Evolutionary conservation across 345 rosid species (phyloP).

Genomic region (Noccaea bulbosa): DNA sequence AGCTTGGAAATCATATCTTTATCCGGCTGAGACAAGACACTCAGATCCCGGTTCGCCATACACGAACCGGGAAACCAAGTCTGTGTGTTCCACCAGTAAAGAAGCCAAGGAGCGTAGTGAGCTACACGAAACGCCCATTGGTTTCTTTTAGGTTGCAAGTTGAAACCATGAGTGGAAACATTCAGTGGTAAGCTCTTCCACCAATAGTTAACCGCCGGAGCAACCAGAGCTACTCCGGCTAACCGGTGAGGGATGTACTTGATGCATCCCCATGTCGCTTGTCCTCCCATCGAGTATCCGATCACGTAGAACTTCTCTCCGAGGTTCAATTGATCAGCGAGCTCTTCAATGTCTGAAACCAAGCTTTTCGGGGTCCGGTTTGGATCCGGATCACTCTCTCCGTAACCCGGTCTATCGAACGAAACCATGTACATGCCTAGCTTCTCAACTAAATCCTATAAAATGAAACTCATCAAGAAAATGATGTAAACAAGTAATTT

Average conservation of each 20-base stretch:
- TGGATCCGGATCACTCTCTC: slow-evolving; percentile 69
- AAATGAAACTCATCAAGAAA: slow-evolving; percentile 6
- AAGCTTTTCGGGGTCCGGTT: slow-evolving; percentile 49
- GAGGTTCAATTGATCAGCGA: slow-evolving; percentile 59
- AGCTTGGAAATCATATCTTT: slow-evolving; percentile 36
- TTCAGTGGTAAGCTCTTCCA: slow-evolving; percentile 58
- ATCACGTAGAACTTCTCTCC: slow-evolving; percentile 54
- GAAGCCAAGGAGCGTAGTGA: slow-evolving; percentile 62
- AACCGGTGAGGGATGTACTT: slow-evolving; percentile 69
- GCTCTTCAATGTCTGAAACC: slow-evolving; percentile 62
- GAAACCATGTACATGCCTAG: slow-evolving; percentile 53
- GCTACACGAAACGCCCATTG: slow-evolving; percentile 60
- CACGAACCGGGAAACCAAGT: slow-evolving; percentile 52
- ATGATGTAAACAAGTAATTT: background rate
- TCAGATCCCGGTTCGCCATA: slow-evolving; percentile 25
- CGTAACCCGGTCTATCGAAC: slow-evolving; percentile 67
- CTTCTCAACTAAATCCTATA: slow-evolving; percentile 53
- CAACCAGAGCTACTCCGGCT: slow-evolving; percentile 54
- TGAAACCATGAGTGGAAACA: slow-evolving; percentile 48
- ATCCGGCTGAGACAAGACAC: slow-evolving; percentile 44
- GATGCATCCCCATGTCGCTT: slow-evolving; percentile 53
- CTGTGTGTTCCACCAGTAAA: slow-evolving; percentile 68
- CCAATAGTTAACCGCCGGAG: slow-evolving; percentile 62
- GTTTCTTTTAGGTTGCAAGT: slow-evolving; percentile 43
- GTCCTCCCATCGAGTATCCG: slow-evolving; percentile 65